These are phyloP conservation scores for Viola pubescens DNA, from an alignment of 441 rosid genomes.

Conservation along the genomic window DNA sequence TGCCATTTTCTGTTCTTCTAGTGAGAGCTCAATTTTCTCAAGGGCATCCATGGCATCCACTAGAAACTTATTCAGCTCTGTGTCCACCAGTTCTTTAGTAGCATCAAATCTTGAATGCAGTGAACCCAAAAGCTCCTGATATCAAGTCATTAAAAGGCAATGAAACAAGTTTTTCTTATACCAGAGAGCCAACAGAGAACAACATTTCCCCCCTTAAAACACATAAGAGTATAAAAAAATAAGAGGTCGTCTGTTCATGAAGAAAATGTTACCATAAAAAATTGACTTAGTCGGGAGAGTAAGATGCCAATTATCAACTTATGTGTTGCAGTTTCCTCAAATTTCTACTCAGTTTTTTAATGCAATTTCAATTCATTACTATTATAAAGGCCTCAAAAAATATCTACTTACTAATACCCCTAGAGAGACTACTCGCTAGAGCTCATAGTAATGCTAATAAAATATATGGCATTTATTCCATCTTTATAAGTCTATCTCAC, in stretches of 20 bases:
- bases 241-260: no score
- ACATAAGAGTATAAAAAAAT: no score
- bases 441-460: no score
- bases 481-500: no score
- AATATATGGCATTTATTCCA: no score
- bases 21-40: slow-evolving; percentile 45
- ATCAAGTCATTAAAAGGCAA: slow-evolving; percentile 13
- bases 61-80: slow-evolving; percentile 49
- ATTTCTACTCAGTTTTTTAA: not conserved
- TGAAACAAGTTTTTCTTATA: slow-evolving; percentile 3
- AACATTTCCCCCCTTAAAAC: not conserved
- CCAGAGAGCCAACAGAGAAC: not conserved
- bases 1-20: slow-evolving; percentile 48
- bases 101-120: slow-evolving; percentile 67
- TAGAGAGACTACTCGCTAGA: no score
- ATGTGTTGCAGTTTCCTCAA: not conserved
- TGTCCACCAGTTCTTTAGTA: slow-evolving; percentile 59
- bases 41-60: slow-evolving; percentile 47
- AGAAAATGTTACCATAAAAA: no score
- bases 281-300: not conserved
- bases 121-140: slow-evolving; percentile 63
- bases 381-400: no score
- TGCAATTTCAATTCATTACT: not conserved
- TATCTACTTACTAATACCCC: no score
- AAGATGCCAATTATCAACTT: not conserved